Percentiles rank a stretch among this genome's conserved stretches.
These are phyloP conservation scores for Santalum album DNA, from an alignment of 164 flowering plant genomes.

Conservation along the genomic window DNA sequence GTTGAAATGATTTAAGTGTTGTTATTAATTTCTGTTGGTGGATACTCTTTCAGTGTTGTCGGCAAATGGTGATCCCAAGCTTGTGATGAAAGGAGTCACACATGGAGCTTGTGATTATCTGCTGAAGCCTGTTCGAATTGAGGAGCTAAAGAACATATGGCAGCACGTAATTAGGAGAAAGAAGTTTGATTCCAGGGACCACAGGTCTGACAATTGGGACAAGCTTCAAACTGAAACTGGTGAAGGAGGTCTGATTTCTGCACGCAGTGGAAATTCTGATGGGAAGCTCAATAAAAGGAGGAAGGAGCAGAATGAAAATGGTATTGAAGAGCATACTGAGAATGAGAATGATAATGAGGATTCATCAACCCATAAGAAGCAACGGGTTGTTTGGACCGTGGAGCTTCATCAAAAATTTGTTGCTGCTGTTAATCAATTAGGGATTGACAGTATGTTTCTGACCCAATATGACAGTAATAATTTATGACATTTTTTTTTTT, in stretches of 20 bases:
- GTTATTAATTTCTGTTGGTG: too few relatives aligned
- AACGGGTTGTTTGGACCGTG: constrained; percentile 85
- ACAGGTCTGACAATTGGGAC: constrained; percentile 19
- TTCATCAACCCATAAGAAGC: constrained; percentile 63
- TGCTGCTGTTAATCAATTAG: constrained; percentile 78
- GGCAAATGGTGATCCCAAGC: constrained; percentile 64
- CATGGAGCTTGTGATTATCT: constrained; percentile 96
- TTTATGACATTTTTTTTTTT: neutral
- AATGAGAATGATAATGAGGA: constrained; percentile 50
- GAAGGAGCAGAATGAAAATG: constrained; percentile 65
- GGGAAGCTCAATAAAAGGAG: constrained; percentile 48
- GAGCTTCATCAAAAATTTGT: constrained; percentile 82
- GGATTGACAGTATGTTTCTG: constrained; percentile 64
- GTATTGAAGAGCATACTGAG: constrained; percentile 54
- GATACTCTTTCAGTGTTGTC: constrained; percentile 91
- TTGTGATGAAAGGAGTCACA: constrained; percentile 87
- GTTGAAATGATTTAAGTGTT: too few relatives aligned
- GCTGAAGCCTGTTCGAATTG: constrained; percentile 82
- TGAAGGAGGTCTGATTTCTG: constrained; percentile 27
- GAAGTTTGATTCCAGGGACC: constrained; percentile 35
- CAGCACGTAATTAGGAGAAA: constrained; percentile 45
- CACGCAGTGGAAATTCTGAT: constrained; percentile 19
- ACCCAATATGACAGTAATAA: neutral
- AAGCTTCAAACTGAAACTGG: constrained; percentile 19
- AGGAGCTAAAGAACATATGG: constrained; percentile 83